A percentile compares a stretch with the other conserved stretches of the same genome.
Conservation (phyloP, 1,284 basidiomycete species). For the Neonothopanus nambi region DNA sequence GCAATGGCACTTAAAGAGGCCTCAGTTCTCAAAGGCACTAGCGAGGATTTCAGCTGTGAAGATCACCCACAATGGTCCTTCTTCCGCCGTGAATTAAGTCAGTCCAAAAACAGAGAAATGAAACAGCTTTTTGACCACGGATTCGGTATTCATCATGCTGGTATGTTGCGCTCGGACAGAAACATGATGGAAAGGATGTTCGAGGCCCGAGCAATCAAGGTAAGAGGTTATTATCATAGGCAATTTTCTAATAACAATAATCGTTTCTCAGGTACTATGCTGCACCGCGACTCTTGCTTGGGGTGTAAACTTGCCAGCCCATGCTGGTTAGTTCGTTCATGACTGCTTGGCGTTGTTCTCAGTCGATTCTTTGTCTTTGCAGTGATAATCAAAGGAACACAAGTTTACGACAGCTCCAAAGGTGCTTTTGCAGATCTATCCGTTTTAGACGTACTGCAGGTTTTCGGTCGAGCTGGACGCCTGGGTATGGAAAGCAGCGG, state of each 20-base stretch:
- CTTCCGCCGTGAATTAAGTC: conserved; percentile 78
- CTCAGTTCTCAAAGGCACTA: conserved; percentile 70
- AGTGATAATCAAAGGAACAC: conserved; percentile 98
- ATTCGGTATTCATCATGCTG: conserved; percentile 98
- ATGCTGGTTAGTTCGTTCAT: conserved; percentile 66
- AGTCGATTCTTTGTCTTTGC: background rate
- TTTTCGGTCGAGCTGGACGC: conserved; percentile 96
- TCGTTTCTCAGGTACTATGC: conserved; percentile 77
- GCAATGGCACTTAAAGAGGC: conserved; percentile 86
- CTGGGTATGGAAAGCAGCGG: conserved; percentile 95
- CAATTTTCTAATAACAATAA: background rate
- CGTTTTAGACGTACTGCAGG: conserved; percentile 94
- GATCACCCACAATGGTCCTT: conserved; percentile 77
- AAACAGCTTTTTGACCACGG: conserved; percentile 91
- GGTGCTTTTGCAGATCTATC: conserved; percentile 93
- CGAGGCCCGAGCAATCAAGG: conserved; percentile 89
- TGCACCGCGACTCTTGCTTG: conserved; percentile 99
- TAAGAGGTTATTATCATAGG: conserved; percentile 30
- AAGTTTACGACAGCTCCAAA: conserved; percentile 89
- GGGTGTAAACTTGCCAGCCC: conserved; percentile 99
- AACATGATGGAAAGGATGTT: conserved; percentile 98
- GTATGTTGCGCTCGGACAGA: conserved; percentile 93
- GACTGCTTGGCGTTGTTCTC: background rate
- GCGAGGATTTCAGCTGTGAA: conserved; percentile 79
- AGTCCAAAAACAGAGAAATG: conserved; percentile 95